Percentiles rank a stretch among this genome's conserved stretches.
Evolutionary conservation across 257 asterid genomes (phyloP).

Genomic region (Thymus mandschuricus): DNA sequence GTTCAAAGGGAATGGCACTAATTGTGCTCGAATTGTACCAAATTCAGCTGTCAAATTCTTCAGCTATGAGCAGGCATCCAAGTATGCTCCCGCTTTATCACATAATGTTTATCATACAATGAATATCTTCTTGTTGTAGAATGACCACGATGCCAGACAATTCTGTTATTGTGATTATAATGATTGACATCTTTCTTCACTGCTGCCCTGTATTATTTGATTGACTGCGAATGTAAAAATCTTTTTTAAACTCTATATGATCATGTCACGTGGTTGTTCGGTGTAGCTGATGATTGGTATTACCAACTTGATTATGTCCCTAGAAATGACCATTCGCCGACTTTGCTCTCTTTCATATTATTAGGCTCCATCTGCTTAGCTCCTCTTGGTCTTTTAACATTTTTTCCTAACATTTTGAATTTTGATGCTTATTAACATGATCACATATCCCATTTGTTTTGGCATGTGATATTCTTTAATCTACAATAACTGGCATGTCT

Average conservation of each 20-base stretch:
- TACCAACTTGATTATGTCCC: neutral
- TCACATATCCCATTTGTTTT: constrained; percentile 10
- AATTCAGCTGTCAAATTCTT: constrained; percentile 99
- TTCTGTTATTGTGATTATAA: constrained; percentile 12
- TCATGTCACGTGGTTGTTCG: neutral
- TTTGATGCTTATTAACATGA: constrained; percentile 5
- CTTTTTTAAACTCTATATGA: neutral
- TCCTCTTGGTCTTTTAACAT: neutral
- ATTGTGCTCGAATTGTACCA: constrained; percentile 95
- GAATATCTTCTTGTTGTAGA: neutral
- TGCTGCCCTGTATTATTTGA: neutral
- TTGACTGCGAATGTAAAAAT: neutral
- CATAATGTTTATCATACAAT: constrained; percentile 14
- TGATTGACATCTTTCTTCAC: neutral
- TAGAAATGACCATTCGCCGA: neutral
- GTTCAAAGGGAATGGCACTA: constrained; percentile 94
- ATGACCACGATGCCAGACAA: neutral
- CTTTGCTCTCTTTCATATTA: neutral
- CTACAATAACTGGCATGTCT: neutral
- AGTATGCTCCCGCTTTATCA: constrained; percentile 50
- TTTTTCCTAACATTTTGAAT: neutral
- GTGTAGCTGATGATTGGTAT: neutral
- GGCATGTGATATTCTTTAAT: neutral
- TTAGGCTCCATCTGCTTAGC: neutral
- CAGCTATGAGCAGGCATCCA: constrained; percentile 99